Evolutionary conservation across 331 rosid species (phyloP), one percentile per base, ranked within the genome.

Genomic region (Pyrus hybrid): DNA sequence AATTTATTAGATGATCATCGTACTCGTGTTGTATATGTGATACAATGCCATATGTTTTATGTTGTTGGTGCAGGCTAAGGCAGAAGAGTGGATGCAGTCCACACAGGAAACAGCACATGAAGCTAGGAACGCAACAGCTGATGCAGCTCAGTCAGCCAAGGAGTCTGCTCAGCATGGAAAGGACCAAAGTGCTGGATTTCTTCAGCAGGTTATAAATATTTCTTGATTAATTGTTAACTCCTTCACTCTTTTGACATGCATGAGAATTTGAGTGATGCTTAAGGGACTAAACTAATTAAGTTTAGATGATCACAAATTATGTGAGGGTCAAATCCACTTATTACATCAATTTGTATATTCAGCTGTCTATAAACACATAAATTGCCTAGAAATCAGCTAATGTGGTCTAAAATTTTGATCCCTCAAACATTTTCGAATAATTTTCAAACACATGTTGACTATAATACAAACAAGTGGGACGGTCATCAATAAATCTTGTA

Each of bases 171-270:
- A 88, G 13, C 56, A 66, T 26, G 72, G 77, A 76, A 86, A 84
- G 79, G 88, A 90, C 0, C 80, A 88, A 66, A 77, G 83, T 67
- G 56, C 80, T 68, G 83, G 93, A 30, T 80, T 92, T 47, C 77
- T 90, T 77, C 91, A 86, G 13, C 94, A 90, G 92, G 97, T 89
- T 33, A 22, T 41, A 25, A 2, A 25, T 2, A 62, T 62, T 62
- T 62, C n/a, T 62, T 3, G 14, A 13, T 23, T 22, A 58, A 4
- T 62, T 62, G 2, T 28, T 62, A 14, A 62, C 5, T 22, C 63
- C 11, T 5, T 5, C 64, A 58, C 64, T 58, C 64, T 58, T 58
- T 58, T 58, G 14, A 41, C 47, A 41, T 10, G 25, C 64, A 23
- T 5, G 8, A 58, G 16, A 58, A 54, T 18, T 54, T 54, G 47